These are phyloP conservation scores for Talaromyces albobiverticillius DNA, from an alignment of 2,329 filamentous ascomycete species.

Conservation along the genomic window DNA sequence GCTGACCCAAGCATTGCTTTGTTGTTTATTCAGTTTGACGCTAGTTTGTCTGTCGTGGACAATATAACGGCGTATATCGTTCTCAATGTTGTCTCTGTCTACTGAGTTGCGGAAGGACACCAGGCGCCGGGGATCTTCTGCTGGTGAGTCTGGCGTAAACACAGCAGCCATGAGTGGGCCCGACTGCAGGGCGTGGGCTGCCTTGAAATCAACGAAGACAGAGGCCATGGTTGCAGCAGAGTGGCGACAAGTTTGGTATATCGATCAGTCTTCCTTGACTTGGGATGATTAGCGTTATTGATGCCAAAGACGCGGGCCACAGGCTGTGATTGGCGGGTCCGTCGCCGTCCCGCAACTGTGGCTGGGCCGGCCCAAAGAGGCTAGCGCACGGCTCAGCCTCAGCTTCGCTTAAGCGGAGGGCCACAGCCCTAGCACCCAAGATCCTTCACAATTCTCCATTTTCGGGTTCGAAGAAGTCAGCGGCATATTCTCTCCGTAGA, in stretches of 20 bases:
- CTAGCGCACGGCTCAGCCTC: conserved; percentile 27
- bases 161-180: conserved; percentile 73
- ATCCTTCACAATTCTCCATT: conserved; percentile 41
- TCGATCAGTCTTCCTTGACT: too few relatives aligned
- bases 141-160: conserved; percentile 67
- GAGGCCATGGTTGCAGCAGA: conserved; percentile 60
- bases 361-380: conserved; percentile 18
- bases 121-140: conserved; percentile 62
- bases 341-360: conserved; percentile 14
- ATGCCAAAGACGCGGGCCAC: background rate
- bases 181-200: conserved; percentile 62
- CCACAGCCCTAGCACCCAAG: conserved; percentile 43
- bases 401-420: conserved; percentile 43
- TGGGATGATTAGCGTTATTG: too few relatives aligned
- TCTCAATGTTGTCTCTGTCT: conserved; percentile 62
- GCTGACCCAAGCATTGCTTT: conserved; percentile 79
- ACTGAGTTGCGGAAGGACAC: conserved; percentile 69
- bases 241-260: too few relatives aligned
- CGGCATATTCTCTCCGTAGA: conserved; percentile 33
- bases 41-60: conserved; percentile 60
- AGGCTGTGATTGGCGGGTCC: conserved; percentile 12
- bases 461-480: conserved; percentile 26
- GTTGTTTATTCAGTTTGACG: conserved; percentile 59
- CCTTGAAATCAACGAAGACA: conserved; percentile 70
- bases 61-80: conserved; percentile 68